These are phyloP conservation scores for Allium fistulosum DNA, from an alignment of 106 monocot species.

Conservation along the genomic window DNA sequence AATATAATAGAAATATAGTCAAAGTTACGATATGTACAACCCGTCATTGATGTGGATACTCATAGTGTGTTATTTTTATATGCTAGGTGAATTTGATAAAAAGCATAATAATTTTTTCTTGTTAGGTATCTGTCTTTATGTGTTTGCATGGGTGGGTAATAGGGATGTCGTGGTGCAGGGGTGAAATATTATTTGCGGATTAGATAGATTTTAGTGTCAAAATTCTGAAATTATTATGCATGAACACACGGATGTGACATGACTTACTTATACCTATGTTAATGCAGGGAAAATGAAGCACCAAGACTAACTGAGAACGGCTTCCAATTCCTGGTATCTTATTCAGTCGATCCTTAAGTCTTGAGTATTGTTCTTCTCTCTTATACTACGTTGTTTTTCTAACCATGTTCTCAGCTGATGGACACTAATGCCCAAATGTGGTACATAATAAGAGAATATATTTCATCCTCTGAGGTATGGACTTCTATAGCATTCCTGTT, in stretches of 20 bases:
- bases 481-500: background rate
- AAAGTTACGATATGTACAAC: too few relatives aligned
- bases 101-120: too few relatives aligned
- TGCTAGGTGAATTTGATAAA: too few relatives aligned
- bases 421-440: conserved; percentile 98
- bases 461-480: conserved; percentile 82
- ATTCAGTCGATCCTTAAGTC: conserved; percentile 1
- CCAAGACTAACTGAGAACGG: conserved; percentile 89
- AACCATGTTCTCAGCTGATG: conserved; percentile 57
- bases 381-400: conserved; percentile 14
- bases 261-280: conserved; percentile 1
- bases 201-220: too few relatives aligned
- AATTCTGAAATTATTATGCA: background rate
- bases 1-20: too few relatives aligned
- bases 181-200: too few relatives aligned
- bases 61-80: too few relatives aligned
- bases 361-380: background rate
- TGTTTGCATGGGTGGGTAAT: too few relatives aligned
- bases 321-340: conserved; percentile 88
- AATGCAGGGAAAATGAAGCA: conserved; percentile 86
- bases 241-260: background rate
- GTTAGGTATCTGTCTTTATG: too few relatives aligned
- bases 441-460: conserved; percentile 98
- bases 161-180: too few relatives aligned
- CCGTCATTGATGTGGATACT: too few relatives aligned